A percentile compares a stretch with the other conserved stretches of the same genome.
phyloP scores from a whole-genome alignment of 2,329 filamentous ascomycete genomes.

The Plenodomus biglobosus region DNA sequence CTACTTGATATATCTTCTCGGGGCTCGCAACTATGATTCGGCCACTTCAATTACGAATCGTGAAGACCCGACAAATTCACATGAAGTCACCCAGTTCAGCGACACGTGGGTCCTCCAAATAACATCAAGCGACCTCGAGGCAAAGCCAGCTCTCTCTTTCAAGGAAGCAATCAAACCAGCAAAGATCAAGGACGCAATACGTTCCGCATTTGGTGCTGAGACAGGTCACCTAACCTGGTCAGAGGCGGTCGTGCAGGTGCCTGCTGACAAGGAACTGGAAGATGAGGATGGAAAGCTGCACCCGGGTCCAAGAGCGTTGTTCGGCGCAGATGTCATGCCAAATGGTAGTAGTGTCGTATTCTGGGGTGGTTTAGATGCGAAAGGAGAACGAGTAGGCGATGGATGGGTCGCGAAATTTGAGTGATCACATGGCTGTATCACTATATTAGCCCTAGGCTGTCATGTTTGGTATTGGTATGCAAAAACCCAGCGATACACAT shows the following conservation, averaged over 20 bases:
- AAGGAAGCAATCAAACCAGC: constrained; percentile 46
- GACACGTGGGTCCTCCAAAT: constrained; percentile 52
- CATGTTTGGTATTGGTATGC: no score
- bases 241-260: constrained; percentile 46
- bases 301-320: constrained; percentile 48
- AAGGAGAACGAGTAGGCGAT: constrained; percentile 48
- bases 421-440: constrained; percentile 7
- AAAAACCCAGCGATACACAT: no score
- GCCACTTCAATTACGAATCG: neutral
- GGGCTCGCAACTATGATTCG: constrained; percentile 20
- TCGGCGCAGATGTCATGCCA: constrained; percentile 46
- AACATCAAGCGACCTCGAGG: constrained; percentile 39
- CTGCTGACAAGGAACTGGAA: constrained; percentile 32
- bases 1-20: constrained; percentile 50
- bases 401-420: constrained; percentile 48
- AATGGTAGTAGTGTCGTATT: constrained; percentile 42
- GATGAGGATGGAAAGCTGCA: constrained; percentile 47
- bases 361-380: constrained; percentile 50
- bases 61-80: constrained; percentile 10
- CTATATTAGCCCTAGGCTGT: neutral
- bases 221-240: constrained; percentile 48
- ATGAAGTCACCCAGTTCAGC: constrained; percentile 37
- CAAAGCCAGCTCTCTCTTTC: constrained; percentile 23
- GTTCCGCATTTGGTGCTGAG: constrained; percentile 45
- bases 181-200: constrained; percentile 49